These are phyloP conservation scores for Arthroderma sp. DNA, from an alignment of 2,329 filamentous ascomycete genomes.

Conservation along the genomic window DNA sequence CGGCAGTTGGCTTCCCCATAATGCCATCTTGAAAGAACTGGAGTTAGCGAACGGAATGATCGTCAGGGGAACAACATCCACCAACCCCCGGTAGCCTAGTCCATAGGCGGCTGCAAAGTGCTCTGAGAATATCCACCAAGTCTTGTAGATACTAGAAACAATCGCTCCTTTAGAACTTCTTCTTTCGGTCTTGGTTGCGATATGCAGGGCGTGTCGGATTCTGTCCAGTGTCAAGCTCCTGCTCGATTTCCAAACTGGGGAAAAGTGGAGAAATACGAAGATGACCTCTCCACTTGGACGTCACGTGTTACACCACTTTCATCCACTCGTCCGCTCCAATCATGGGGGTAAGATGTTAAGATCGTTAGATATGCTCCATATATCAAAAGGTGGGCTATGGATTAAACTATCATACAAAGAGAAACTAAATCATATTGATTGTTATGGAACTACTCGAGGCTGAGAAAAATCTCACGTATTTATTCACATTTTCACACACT, in stretches of 20 bases:
- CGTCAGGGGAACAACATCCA: conserved; percentile 1
- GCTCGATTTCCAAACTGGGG: conserved; percentile 10
- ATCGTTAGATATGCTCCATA: background rate
- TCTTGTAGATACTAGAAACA: background rate
- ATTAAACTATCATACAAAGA: too few species aligned
- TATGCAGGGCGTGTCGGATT: background rate
- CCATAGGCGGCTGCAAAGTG: background rate
- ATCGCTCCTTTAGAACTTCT: background rate
- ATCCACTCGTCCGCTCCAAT: background rate
- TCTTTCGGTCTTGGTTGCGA: background rate
- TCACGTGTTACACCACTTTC: background rate
- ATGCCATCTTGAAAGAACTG: conserved; percentile 11
- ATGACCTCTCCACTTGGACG: background rate
- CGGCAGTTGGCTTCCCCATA: conserved; percentile 16
- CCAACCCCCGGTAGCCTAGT: background rate
- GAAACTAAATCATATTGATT: too few species aligned
- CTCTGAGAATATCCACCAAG: too few species aligned
- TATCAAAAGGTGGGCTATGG: too few species aligned
- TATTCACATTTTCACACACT: too few species aligned
- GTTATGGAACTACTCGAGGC: too few species aligned
- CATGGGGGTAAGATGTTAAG: background rate
- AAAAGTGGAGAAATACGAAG: conserved; percentile 4
- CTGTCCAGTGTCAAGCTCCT: conserved; percentile 5
- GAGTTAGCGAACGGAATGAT: background rate
- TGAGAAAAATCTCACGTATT: too few species aligned